A percentile compares a stretch with the other conserved stretches of the same genome.
Evolutionary conservation across 805 yeast genomes (phyloP).

Genomic region (Ogataea parapolymorpha): DNA sequence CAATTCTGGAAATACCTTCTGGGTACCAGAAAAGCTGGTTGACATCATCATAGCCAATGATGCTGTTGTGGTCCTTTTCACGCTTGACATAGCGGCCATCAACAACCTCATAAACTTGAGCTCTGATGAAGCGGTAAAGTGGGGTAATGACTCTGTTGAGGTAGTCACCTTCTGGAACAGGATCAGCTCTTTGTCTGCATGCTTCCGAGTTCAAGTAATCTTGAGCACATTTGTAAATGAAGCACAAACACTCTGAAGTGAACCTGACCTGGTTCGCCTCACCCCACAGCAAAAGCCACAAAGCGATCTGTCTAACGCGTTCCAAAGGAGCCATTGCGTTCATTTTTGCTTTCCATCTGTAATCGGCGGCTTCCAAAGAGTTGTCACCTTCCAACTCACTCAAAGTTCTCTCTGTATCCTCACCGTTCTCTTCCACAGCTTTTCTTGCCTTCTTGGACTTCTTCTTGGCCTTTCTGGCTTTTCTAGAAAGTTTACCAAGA

Average conservation of each 20-base stretch:
- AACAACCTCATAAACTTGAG: slow-evolving; percentile 76
- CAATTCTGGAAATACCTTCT: slow-evolving; percentile 93
- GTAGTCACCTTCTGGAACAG: slow-evolving; percentile 87
- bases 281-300: slow-evolving; percentile 81
- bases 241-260: slow-evolving; percentile 85
- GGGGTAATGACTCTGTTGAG: slow-evolving; percentile 93
- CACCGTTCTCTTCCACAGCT: slow-evolving; percentile 64
- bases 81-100: slow-evolving; percentile 83
- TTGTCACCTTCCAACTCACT: slow-evolving; percentile 77
- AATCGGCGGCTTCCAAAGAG: slow-evolving; percentile 79
- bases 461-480: slow-evolving; percentile 77
- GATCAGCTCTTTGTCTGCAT: slow-evolving; percentile 83
- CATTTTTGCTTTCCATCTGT: slow-evolving; percentile 83
- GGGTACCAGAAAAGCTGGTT: slow-evolving; percentile 99
- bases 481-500: slow-evolving; percentile 70
- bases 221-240: slow-evolving; percentile 89
- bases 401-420: slow-evolving; percentile 54
- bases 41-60: slow-evolving; percentile 95
- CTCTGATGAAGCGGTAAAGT: slow-evolving; percentile 70
- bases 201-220: slow-evolving; percentile 87
- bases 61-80: slow-evolving; percentile 77
- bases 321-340: slow-evolving; percentile 68
- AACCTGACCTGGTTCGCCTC: slow-evolving; percentile 94
- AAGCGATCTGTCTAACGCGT: slow-evolving; percentile 73
- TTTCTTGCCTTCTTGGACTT: slow-evolving; percentile 73